Conservation (phyloP, 306 rosid species). For the Fagus sylvatica region DNA sequence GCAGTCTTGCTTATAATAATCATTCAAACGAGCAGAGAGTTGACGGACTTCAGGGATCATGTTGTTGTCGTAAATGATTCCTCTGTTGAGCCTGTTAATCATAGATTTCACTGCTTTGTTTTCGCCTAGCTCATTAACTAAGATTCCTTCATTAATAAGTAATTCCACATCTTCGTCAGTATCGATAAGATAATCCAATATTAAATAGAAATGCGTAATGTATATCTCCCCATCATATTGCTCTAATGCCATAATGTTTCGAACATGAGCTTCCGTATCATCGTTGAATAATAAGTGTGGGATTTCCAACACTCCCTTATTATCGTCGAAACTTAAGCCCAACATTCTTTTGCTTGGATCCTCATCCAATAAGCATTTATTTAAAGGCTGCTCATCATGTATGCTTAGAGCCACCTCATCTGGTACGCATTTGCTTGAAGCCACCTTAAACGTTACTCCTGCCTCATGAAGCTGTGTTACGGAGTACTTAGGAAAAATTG, state of each 20-base stretch:
- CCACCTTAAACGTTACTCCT: constrained; percentile 26
- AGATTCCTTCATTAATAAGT: constrained; percentile 9
- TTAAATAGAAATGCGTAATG: constrained; percentile 25
- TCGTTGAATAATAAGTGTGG: constrained; percentile 32
- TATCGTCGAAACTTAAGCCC: constrained; percentile 31
- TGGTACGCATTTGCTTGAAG: background rate
- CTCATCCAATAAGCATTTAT: too few relatives aligned
- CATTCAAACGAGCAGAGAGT: constrained; percentile 22
- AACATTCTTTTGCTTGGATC: too few relatives aligned
- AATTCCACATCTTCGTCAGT: constrained; percentile 31
- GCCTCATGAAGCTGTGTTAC: constrained; percentile 11
- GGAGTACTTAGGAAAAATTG: too few relatives aligned
- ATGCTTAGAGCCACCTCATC: too few relatives aligned
- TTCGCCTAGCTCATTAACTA: constrained; percentile 26
- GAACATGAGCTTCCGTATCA: constrained; percentile 29
- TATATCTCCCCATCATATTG: constrained; percentile 19
- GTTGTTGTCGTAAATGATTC: background rate
- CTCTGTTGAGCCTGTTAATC: constrained; percentile 23
- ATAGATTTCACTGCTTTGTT: constrained; percentile 27
- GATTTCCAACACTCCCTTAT: constrained; percentile 28
- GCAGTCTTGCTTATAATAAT: constrained; percentile 5
- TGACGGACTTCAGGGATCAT: background rate
- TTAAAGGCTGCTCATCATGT: too few relatives aligned
- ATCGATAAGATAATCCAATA: constrained; percentile 29
- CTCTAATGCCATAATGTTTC: constrained; percentile 42